A percentile compares a stretch with the other conserved stretches of the same genome.
These are phyloP conservation scores for Closterium sp. DNA, from an alignment of 139 green algal genomes.

Conservation along the genomic window DNA sequence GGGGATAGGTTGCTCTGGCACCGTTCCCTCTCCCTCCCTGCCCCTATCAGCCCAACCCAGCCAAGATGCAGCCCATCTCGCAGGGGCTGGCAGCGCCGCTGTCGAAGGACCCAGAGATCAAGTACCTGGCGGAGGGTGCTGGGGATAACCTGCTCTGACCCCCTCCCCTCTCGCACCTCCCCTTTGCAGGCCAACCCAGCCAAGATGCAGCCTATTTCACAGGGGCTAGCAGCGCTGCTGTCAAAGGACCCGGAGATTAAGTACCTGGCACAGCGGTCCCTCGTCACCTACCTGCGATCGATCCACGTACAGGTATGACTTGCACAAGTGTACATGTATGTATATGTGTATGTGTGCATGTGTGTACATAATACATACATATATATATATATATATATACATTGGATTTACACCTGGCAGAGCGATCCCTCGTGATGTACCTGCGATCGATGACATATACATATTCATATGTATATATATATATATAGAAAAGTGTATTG, in stretches of 20 bases:
- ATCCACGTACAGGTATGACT: conserved; percentile 75
- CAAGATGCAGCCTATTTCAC: conserved; percentile 71
- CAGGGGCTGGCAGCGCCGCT: conserved; percentile 54
- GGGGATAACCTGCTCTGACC: conserved; percentile 82
- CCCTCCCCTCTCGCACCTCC: conserved; percentile 77
- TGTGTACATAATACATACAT: no score
- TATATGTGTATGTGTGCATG: no score
- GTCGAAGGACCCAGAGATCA: conserved; percentile 70
- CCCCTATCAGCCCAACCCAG: conserved; percentile 65
- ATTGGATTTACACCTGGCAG: no score
- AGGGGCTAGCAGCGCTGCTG: conserved; percentile 51
- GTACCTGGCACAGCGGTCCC: conserved; percentile 78
- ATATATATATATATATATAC: no score
- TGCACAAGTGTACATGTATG: no score
- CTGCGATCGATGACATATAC: conserved; percentile 65
- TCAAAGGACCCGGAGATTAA: conserved; percentile 74
- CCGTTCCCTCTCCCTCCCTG: no score
- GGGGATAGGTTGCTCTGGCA: conserved; percentile 76
- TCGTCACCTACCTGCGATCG: conserved; percentile 83
- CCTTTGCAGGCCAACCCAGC: conserved; percentile 68
- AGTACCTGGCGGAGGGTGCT: conserved; percentile 81
- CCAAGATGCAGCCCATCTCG: conserved; percentile 70
- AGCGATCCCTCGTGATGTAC: conserved; percentile 84
- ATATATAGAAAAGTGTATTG: no score
- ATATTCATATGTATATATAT: no score